Evolutionary conservation across 1,139 yeast genomes (phyloP).

Genomic region (Hyphopichia wangnamkhiaoensis): DNA sequence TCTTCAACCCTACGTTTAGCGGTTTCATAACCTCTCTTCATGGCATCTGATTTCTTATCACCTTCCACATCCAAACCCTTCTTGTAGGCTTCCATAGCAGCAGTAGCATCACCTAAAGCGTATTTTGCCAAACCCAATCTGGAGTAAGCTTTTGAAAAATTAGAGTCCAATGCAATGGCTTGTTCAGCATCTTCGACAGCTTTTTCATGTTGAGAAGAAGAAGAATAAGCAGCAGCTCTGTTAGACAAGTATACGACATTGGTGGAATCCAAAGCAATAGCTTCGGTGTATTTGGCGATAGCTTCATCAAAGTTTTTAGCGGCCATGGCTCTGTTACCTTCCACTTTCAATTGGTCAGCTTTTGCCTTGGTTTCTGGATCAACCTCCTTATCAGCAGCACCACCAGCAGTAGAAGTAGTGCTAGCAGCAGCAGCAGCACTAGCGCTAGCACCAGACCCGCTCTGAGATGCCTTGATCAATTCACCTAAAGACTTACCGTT

Average conservation of each 20-base stretch:
- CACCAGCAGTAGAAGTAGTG: constrained; percentile 38
- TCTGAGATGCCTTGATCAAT: constrained; percentile 32
- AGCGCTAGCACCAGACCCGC: constrained; percentile 17
- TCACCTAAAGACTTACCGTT: constrained; percentile 52
- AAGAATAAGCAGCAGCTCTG: constrained; percentile 96
- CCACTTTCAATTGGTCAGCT: constrained; percentile 82
- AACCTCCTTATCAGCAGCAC: constrained; percentile 37
- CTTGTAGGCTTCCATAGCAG: constrained; percentile 87
- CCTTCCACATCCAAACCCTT: constrained; percentile 89
- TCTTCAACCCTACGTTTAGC: constrained; percentile 85
- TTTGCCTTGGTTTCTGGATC: constrained; percentile 59
- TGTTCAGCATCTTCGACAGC: constrained; percentile 84
- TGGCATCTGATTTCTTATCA: constrained; percentile 78
- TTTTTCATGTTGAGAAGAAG: constrained; percentile 66
- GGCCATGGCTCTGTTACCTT: constrained; percentile 94
- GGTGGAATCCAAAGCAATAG: constrained; percentile 67
- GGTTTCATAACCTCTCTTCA: constrained; percentile 91
- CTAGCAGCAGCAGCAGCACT: constrained; percentile 15
- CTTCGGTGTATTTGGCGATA: constrained; percentile 73
- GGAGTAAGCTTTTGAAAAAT: constrained; percentile 89
- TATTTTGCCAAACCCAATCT: constrained; percentile 92
- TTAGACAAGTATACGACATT: constrained; percentile 88
- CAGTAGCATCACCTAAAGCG: constrained; percentile 87
- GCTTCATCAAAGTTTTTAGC: constrained; percentile 69
- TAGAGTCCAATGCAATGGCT: constrained; percentile 77